Conservation (phyloP, 2,329 filamentous ascomycete genomes). For the Calonectria pteridis region DNA sequence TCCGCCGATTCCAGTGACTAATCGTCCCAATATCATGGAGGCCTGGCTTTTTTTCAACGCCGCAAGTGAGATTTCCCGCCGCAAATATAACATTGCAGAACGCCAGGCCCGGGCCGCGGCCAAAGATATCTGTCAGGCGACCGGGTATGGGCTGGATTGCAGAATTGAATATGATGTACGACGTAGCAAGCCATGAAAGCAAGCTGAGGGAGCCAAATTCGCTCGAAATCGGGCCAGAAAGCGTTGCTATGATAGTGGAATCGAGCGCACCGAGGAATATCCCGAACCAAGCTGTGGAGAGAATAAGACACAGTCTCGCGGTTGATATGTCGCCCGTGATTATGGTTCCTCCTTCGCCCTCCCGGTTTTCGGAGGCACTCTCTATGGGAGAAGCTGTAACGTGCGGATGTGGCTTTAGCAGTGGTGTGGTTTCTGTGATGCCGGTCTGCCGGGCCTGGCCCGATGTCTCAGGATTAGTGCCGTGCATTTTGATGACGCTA, state of each 20-base stretch:
- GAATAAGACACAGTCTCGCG: neutral
- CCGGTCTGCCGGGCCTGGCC: neutral
- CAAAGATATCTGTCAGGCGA: slow-evolving; percentile 84
- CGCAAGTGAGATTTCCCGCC: slow-evolving; percentile 80
- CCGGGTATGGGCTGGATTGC: slow-evolving; percentile 69
- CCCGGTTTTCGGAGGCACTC: neutral
- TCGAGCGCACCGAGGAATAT: neutral
- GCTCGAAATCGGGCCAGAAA: neutral
- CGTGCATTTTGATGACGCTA: neutral
- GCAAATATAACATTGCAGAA: slow-evolving; percentile 82
- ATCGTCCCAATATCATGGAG: slow-evolving; percentile 78
- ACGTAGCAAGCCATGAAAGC: slow-evolving; percentile 44
- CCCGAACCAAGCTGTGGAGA: neutral
- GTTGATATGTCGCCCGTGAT: neutral
- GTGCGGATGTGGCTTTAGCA: neutral
- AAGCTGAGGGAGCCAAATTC: neutral
- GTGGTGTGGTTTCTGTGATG: neutral
- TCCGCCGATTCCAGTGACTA: slow-evolving; percentile 81
- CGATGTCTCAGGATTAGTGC: neutral
- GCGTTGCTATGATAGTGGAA: neutral
- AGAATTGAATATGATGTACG: neutral
- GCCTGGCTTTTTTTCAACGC: slow-evolving; percentile 71
- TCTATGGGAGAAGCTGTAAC: neutral
- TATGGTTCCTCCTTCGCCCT: neutral
- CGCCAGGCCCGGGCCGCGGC: slow-evolving; percentile 76